A percentile compares a stretch with the other conserved stretches of the same genome.
Evolutionary conservation across 164 flowering plant species (phyloP).

Genomic region (Liriodendron chinense): DNA sequence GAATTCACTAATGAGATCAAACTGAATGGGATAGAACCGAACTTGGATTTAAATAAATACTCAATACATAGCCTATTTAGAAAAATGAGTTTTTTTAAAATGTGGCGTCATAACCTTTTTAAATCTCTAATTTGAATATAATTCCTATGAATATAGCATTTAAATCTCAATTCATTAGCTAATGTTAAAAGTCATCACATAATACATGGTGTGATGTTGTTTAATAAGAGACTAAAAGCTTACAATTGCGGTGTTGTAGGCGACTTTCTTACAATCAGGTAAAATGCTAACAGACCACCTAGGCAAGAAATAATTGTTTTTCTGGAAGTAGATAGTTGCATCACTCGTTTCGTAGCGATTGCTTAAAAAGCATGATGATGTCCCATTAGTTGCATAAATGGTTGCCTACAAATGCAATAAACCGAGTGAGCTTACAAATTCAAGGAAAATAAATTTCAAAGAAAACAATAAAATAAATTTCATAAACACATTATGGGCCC

Average conservation of each 20-base stretch:
- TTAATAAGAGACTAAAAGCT: conserved; percentile 36
- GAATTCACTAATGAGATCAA: background rate
- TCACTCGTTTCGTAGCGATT: conserved; percentile 34
- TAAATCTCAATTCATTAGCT: background rate
- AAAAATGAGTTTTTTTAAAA: too few relatives aligned
- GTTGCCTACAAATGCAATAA: background rate
- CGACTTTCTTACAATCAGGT: conserved; percentile 47
- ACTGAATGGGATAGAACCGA: conserved; percentile 3
- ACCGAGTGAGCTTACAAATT: background rate
- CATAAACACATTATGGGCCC: too few relatives aligned
- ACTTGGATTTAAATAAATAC: background rate
- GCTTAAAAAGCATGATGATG: conserved; percentile 49
- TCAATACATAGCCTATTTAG: background rate
- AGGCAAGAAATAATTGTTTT: conserved; percentile 33
- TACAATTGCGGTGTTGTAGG: conserved; percentile 68
- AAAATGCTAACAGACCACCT: conserved; percentile 81
- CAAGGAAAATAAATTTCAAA: background rate
- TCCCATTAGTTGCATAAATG: conserved; percentile 8
- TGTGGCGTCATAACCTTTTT: too few relatives aligned
- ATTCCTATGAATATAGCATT: too few relatives aligned
- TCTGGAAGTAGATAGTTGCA: conserved; percentile 20
- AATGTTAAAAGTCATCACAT: background rate
- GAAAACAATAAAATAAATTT: too few relatives aligned
- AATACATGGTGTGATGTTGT: conserved; percentile 1
- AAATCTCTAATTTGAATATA: background rate